Evolutionary conservation across 2,329 filamentous ascomycete species (phyloP).

Genomic region (Claviceps sp.): DNA sequence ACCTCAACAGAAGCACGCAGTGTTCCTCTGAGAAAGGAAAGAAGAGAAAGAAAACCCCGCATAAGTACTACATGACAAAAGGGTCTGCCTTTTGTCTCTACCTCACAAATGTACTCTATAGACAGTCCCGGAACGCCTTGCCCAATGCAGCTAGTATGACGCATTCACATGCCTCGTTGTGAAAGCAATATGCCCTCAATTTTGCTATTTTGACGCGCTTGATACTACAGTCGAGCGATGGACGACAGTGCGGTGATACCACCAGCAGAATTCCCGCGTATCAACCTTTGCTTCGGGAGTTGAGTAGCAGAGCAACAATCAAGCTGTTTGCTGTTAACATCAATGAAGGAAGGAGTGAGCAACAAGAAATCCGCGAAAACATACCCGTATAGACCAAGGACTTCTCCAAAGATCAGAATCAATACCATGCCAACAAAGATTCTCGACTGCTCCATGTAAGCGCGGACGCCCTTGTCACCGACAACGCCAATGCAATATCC

Average conservation of each 20-base stretch:
- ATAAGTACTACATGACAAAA: background rate
- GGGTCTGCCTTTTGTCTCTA: background rate
- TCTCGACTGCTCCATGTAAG: constrained; percentile 91
- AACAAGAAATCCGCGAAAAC: constrained; percentile 16
- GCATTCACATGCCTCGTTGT: constrained; percentile 2
- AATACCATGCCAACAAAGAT: constrained; percentile 98
- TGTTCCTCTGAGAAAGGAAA: too few species aligned
- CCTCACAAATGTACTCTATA: constrained; percentile 19
- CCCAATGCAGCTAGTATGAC: constrained; percentile 19
- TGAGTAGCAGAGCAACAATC: constrained; percentile 85
- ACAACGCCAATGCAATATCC: constrained; percentile 95
- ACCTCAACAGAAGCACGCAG: too few species aligned
- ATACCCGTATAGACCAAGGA: constrained; percentile 91
- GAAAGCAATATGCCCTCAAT: background rate
- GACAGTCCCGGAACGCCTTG: constrained; percentile 25
- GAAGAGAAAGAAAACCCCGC: background rate
- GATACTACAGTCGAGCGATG: background rate
- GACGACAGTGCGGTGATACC: background rate
- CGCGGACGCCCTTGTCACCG: constrained; percentile 82
- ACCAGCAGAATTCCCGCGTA: constrained; percentile 4
- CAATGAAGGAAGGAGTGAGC: background rate
- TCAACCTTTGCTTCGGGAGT: constrained; percentile 65
- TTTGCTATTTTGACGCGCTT: background rate
- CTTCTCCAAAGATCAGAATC: constrained; percentile 97
- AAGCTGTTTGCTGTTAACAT: constrained; percentile 38